Conservation (phyloP, 352 stramenopile genomes). For the Blastocystis sp. region DNA sequence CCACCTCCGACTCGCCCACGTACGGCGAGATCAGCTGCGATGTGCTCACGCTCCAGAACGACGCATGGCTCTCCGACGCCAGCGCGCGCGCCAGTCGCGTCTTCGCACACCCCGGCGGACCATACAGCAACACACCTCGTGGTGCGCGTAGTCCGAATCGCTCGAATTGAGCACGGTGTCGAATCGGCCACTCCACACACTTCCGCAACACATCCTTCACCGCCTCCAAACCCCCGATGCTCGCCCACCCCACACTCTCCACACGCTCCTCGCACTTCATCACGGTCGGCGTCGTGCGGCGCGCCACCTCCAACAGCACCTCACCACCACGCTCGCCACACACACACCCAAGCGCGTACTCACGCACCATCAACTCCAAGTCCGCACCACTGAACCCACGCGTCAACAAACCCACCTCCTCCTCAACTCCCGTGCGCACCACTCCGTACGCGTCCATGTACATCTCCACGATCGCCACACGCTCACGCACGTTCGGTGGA, state of each 20-base stretch:
- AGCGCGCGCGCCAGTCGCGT: slow-evolving; percentile 83
- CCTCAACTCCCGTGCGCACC: slow-evolving; percentile 76
- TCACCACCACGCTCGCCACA: neutral
- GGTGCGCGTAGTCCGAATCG: slow-evolving; percentile 76
- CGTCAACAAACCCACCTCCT: slow-evolving; percentile 84
- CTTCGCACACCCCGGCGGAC: slow-evolving; percentile 84
- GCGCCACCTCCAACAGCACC: slow-evolving; percentile 2
- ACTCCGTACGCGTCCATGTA: slow-evolving; percentile 75
- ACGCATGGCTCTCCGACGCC: slow-evolving; percentile 78
- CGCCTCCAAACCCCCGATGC: slow-evolving; percentile 92
- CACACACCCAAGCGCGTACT: neutral
- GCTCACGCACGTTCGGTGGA: slow-evolving; percentile 86
- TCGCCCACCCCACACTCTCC: slow-evolving; percentile 79
- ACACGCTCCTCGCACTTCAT: slow-evolving; percentile 31
- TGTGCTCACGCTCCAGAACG: slow-evolving; percentile 82
- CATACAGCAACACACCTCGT: slow-evolving; percentile 82
- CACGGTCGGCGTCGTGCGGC: neutral
- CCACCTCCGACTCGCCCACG: slow-evolving; percentile 81
- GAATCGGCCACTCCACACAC: slow-evolving; percentile 83
- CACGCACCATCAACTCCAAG: slow-evolving; percentile 77
- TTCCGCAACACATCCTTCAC: slow-evolving; percentile 91
- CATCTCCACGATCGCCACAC: slow-evolving; percentile 86
- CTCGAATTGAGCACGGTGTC: slow-evolving; percentile 78
- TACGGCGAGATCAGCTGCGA: slow-evolving; percentile 84
- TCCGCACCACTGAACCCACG: slow-evolving; percentile 90